Evolutionary conservation across 2,329 filamentous ascomycete genomes (phyloP).

Genomic region (Trichoderma oligosporum): DNA sequence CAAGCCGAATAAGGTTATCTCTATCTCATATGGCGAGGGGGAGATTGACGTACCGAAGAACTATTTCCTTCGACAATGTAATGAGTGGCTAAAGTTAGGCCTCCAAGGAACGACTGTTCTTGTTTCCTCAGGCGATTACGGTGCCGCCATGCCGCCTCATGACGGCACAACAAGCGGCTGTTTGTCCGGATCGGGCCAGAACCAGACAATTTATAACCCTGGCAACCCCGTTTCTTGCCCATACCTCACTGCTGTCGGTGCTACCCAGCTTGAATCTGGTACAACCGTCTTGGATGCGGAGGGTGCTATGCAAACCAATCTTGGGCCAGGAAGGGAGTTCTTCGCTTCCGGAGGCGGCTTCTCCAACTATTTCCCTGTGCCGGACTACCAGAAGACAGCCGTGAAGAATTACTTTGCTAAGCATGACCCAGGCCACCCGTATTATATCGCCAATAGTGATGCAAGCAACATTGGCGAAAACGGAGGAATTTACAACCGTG

Average conservation of each 20-base stretch:
- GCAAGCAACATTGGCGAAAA: constrained; percentile 33
- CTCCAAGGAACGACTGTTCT: constrained; percentile 41
- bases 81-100: constrained; percentile 46
- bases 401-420: constrained; percentile 28
- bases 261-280: constrained; percentile 43
- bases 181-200: constrained; percentile 18
- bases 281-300: constrained; percentile 26
- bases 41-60: constrained; percentile 44
- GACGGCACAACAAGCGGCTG: constrained; percentile 13
- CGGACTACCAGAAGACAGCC: constrained; percentile 29
- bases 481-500: constrained; percentile 33
- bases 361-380: constrained; percentile 32
- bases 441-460: constrained; percentile 29
- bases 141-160: constrained; percentile 20
- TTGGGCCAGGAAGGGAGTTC: constrained; percentile 18
- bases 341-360: constrained; percentile 32
- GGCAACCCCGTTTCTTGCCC: constrained; percentile 40
- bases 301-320: constrained; percentile 18
- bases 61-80: constrained; percentile 43
- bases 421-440: constrained; percentile 25
- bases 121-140: constrained; percentile 40
- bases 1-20: constrained; percentile 38
- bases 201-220: constrained; percentile 30
- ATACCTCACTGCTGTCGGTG: constrained; percentile 47
- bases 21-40: constrained; percentile 44